Conservation (phyloP, 2,329 filamentous ascomycete genomes). For the Trichoderma atroviride region DNA sequence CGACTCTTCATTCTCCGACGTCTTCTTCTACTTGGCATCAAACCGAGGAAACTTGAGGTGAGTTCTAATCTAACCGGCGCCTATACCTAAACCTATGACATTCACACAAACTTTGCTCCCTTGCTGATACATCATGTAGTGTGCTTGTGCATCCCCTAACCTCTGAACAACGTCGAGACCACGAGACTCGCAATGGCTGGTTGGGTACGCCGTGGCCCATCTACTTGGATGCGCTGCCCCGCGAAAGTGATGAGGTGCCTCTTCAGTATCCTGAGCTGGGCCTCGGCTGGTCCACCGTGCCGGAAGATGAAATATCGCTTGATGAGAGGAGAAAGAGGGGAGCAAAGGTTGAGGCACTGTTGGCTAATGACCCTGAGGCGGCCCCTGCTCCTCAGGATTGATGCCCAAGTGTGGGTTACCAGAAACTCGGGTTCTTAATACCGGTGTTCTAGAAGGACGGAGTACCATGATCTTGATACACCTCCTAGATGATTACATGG, state of each 20-base stretch:
- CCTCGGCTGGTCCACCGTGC: constrained; percentile 37
- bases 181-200: constrained; percentile 40
- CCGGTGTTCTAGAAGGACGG: not conserved
- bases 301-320: constrained; percentile 36
- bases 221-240: constrained; percentile 37
- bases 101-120: not conserved
- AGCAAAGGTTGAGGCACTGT: constrained; percentile 36
- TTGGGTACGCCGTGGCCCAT: constrained; percentile 41
- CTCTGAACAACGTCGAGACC: constrained; percentile 37
- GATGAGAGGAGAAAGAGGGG: constrained; percentile 38
- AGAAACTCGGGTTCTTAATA: not conserved
- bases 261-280: constrained; percentile 40
- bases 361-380: constrained; percentile 37
- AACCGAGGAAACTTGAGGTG: constrained; percentile 39
- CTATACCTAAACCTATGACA: not conserved
- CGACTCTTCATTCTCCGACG: constrained; percentile 41
- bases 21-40: constrained; percentile 40
- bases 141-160: constrained; percentile 40
- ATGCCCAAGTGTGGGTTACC: not conserved
- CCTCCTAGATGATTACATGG: not conserved
- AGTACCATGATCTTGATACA: not conserved
- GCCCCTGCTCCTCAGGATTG: constrained; percentile 37
- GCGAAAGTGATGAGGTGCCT: constrained; percentile 34
- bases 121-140: constrained; percentile 26
- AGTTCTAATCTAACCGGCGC: constrained; percentile 1